Base-by-base conservation (phyloP, 2,329 filamentous ascomycete species). In the Aureobasidium pullulans region DNA sequence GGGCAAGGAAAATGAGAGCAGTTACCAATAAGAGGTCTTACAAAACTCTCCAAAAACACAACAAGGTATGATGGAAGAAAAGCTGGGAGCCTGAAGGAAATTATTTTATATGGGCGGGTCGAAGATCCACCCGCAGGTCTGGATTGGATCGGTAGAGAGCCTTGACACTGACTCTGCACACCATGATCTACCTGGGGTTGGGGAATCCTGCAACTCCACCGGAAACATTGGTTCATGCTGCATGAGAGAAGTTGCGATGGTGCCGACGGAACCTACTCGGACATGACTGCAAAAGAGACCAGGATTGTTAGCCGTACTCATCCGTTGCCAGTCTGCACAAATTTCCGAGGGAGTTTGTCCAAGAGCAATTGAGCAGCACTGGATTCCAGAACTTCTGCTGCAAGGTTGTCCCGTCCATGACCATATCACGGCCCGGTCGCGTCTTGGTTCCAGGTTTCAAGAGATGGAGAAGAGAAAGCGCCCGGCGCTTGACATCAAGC, bases 91-190 rank as follows among this genome's bases (percentile, higher is more conserved):
- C 50, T 54, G 50, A 43, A 54, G 43, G 37, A 54, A 43, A 54
- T 54, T 54, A 40, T 43, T 54, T 43, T 42, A 54, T 52, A 52
- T 43, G n/a, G n/a, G 50, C 39, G 50, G 39, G 43, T 34, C 50
- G n/a, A 42, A 19, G 50, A 43, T 54, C 50, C 50, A 54, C 50
- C n/a, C 23, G 29, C 50, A 54, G 50, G 39, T 42, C 50, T 43
- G 39, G 50, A 43, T 54, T 54, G 50, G 29, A 54, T 54, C 37
- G 50, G 32, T 11, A 34, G n/a, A 23, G 29, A 52, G 48, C 23
- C 48, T 40, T 52, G 48, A 43, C 34, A n/a, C 34, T 34, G 44
- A 40, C 50, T 39, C 50, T 54, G 28, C 37, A 54, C 23, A 40
- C 40, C n/a, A 19, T 23, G 50, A 54, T 54, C 50, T 54, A 23